Conservation (phyloP, 202 grass and related monocot species). For the Dendrocalamus latiflorus region DNA sequence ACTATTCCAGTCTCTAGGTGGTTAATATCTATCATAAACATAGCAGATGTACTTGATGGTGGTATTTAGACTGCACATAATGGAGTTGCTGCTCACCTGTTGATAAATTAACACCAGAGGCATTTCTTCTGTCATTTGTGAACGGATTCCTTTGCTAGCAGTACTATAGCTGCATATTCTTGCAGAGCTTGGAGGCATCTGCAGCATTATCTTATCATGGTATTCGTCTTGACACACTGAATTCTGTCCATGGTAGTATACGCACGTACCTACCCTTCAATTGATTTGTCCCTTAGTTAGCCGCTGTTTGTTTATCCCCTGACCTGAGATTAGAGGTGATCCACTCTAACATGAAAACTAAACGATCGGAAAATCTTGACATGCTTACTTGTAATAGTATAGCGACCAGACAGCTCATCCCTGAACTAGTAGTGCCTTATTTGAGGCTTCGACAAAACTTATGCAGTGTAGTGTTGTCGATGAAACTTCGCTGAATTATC, state of each 20-base stretch:
- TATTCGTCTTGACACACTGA: conserved; percentile 1
- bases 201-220: conserved; percentile 10
- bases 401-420: conserved; percentile 2
- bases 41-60: conserved; percentile 22
- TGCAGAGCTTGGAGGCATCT: conserved; percentile 17
- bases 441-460: not conserved
- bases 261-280: not conserved
- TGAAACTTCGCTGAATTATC: not conserved
- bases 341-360: conserved; percentile 2
- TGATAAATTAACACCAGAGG: conserved; percentile 24
- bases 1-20: not conserved
- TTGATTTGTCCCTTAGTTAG: conserved; percentile 18
- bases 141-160: conserved; percentile 22
- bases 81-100: conserved; percentile 27
- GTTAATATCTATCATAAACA: not conserved
- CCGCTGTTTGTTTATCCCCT: not conserved
- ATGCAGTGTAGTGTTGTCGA: not conserved
- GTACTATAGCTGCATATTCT: not conserved
- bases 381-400: conserved; percentile 4
- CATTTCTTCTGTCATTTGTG: conserved; percentile 32
- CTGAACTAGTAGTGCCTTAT: not conserved
- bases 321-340: conserved; percentile 14
- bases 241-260: not conserved
- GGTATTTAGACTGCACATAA: conserved; percentile 24
- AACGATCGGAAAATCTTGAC: not conserved